These are phyloP conservation scores for Parachlorella kessleri DNA, from an alignment of 139 green algal genomes.

Conservation along the genomic window DNA sequence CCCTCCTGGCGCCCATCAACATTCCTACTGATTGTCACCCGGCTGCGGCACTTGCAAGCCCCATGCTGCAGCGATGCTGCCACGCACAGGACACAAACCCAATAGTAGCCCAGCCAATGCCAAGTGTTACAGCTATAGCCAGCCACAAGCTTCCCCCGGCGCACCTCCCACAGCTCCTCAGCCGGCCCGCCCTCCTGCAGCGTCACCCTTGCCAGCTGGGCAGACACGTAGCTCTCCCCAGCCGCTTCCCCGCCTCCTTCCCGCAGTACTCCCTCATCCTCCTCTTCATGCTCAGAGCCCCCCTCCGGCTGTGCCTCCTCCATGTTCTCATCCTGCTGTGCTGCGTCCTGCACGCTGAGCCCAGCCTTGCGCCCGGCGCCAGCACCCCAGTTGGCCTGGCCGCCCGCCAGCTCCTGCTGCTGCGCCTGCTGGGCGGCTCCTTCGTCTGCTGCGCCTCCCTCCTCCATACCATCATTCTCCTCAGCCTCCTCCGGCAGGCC, in stretches of 20 bases:
- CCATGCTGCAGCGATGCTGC: too few species aligned
- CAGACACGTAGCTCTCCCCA: constrained; percentile 26
- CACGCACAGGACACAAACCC: too few species aligned
- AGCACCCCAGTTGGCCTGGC: constrained; percentile 26
- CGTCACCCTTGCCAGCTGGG: constrained; percentile 21
- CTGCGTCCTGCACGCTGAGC: constrained; percentile 12
- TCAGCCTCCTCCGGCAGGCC: constrained; percentile 26
- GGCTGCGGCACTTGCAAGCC: too few species aligned
- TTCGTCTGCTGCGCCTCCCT: too few species aligned
- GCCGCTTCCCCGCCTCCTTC: constrained; percentile 21
- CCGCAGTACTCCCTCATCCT: constrained; percentile 8
- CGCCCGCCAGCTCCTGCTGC: constrained; percentile 16
- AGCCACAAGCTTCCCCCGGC: background rate
- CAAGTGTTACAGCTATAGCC: background rate
- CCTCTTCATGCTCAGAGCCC: too few species aligned
- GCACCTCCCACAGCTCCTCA: constrained; percentile 9
- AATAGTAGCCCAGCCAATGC: too few species aligned
- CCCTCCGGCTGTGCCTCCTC: too few species aligned
- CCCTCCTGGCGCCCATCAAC: too few species aligned
- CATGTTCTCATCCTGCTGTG: constrained; percentile 18
- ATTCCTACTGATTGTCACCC: too few species aligned
- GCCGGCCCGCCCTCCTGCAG: constrained; percentile 24
- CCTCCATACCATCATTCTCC: constrained; percentile 26
- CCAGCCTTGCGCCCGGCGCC: constrained; percentile 30
- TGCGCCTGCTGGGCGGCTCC: constrained; percentile 2